Conservation (phyloP, 352 stramenopile genomes). For the Phytophthora kernoviae region DNA sequence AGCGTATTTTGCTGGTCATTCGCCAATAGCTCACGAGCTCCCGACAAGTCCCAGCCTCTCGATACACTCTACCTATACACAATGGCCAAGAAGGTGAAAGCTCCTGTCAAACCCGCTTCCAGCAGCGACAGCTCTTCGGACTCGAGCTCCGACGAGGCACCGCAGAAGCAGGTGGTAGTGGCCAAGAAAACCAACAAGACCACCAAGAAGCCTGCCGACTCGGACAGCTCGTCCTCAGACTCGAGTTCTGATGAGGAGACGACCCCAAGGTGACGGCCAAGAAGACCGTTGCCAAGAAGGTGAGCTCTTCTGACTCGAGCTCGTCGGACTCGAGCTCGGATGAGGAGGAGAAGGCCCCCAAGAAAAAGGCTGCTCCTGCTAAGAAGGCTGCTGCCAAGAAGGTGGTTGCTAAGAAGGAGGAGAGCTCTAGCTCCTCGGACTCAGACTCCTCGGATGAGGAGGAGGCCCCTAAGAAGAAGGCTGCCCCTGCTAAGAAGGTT, state of each 20-base stretch:
- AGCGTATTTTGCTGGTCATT: conserved; percentile 29
- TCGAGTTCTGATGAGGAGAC: conserved; percentile 46
- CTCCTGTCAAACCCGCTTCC: conserved; percentile 45
- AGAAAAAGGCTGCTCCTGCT: conserved; percentile 49
- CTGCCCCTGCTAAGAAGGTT: conserved; percentile 41
- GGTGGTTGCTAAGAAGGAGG: conserved; percentile 57
- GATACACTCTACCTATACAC: background rate
- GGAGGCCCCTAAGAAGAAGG: conserved; percentile 32
- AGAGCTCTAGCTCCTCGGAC: conserved; percentile 34
- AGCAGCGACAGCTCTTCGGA: conserved; percentile 57
- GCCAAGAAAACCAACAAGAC: conserved; percentile 66
- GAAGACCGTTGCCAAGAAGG: conserved; percentile 45
- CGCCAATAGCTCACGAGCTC: conserved; percentile 26
- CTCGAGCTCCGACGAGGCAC: conserved; percentile 61
- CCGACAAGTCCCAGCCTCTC: too few species aligned
- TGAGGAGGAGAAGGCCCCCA: conserved; percentile 40
- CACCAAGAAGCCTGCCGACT: conserved; percentile 41
- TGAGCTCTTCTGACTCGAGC: conserved; percentile 25
- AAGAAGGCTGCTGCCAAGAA: conserved; percentile 44
- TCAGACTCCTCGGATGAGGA: conserved; percentile 41
- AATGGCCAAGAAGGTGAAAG: conserved; percentile 66
- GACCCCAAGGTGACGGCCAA: conserved; percentile 32
- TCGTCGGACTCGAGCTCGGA: conserved; percentile 36
- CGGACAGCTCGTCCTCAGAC: conserved; percentile 4
- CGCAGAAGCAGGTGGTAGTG: conserved; percentile 50